Conservation (phyloP, 805 yeast genomes). For the Millerozyma acaciae region DNA sequence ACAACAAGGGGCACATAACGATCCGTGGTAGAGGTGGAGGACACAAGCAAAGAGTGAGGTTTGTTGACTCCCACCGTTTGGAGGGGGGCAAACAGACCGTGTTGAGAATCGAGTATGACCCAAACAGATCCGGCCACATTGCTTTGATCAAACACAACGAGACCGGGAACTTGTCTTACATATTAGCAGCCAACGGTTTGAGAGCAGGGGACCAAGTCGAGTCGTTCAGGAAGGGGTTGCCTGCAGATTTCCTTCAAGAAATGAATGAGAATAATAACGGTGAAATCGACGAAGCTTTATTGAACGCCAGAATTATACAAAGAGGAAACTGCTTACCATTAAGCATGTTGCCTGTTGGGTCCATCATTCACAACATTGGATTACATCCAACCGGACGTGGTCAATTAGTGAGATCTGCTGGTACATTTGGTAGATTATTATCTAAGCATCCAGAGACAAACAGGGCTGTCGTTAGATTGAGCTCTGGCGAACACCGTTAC, state of each 20-base stretch:
- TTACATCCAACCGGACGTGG: slow-evolving; percentile 69
- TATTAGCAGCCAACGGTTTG: slow-evolving; percentile 87
- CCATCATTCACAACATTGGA: slow-evolving; percentile 85
- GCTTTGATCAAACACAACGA: slow-evolving; percentile 71
- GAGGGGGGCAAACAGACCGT: slow-evolving; percentile 74
- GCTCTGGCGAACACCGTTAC: slow-evolving; percentile 92
- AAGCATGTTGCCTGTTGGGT: slow-evolving; percentile 90
- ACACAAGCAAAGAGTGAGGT: slow-evolving; percentile 79
- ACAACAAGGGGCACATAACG: slow-evolving; percentile 81
- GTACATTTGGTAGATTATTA: slow-evolving; percentile 85
- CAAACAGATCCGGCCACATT: slow-evolving; percentile 89
- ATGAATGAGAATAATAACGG: slow-evolving; percentile 69
- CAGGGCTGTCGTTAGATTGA: slow-evolving; percentile 75
- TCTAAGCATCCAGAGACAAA: slow-evolving; percentile 69
- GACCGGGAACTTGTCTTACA: slow-evolving; percentile 66
- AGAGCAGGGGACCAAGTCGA: slow-evolving; percentile 91
- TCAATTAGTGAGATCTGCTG: slow-evolving; percentile 89
- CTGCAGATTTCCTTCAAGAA: slow-evolving; percentile 64
- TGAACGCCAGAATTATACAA: slow-evolving; percentile 81
- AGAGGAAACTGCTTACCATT: slow-evolving; percentile 95
- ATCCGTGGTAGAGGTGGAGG: slow-evolving; percentile 98
- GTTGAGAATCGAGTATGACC: slow-evolving; percentile 89
- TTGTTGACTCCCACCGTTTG: slow-evolving; percentile 70
- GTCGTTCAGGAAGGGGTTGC: slow-evolving; percentile 85
- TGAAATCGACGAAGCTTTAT: slow-evolving; percentile 83